These are phyloP conservation scores for Talaromyces marneffei DNA, from an alignment of 2,329 filamentous ascomycete genomes.

Conservation along the genomic window DNA sequence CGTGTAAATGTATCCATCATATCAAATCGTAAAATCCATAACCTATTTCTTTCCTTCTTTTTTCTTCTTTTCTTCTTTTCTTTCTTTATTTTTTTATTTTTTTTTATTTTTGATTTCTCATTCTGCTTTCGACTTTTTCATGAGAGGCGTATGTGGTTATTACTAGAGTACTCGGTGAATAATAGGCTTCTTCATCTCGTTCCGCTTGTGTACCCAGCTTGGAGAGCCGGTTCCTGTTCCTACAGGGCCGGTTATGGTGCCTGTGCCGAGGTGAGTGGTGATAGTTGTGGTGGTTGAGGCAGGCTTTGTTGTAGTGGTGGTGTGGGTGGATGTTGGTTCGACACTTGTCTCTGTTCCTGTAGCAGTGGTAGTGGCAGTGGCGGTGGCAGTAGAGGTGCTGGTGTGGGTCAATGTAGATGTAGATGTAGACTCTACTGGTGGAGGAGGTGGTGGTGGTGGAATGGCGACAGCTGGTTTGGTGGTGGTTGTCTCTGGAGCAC, in stretches of 20 bases:
- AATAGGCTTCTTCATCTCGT: slow-evolving; percentile 5
- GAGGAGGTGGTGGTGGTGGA: neutral
- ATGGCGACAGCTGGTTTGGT: neutral
- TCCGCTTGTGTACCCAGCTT: neutral
- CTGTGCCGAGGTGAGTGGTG: neutral
- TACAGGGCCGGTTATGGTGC: neutral
- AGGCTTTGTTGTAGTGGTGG: neutral
- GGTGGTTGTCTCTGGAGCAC: neutral
- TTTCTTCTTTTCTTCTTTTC: neutral
- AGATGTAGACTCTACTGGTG: neutral
- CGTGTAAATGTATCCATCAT: neutral
- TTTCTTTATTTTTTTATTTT: neutral
- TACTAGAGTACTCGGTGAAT: neutral
- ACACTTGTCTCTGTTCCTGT: neutral
- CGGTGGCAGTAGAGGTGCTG: neutral
- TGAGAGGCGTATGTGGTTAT: too few species aligned
- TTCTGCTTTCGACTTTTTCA: too few species aligned
- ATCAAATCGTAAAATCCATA: neutral
- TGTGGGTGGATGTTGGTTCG: neutral
- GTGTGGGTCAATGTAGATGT: neutral
- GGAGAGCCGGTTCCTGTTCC: slow-evolving; percentile 4
- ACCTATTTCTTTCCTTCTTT: neutral
- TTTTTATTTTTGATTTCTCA: neutral
- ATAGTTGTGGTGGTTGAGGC: neutral
- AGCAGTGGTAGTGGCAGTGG: neutral